These are phyloP conservation scores for Mycena leptocephala DNA, from an alignment of 768 basidiomycete species.

Conservation along the genomic window DNA sequence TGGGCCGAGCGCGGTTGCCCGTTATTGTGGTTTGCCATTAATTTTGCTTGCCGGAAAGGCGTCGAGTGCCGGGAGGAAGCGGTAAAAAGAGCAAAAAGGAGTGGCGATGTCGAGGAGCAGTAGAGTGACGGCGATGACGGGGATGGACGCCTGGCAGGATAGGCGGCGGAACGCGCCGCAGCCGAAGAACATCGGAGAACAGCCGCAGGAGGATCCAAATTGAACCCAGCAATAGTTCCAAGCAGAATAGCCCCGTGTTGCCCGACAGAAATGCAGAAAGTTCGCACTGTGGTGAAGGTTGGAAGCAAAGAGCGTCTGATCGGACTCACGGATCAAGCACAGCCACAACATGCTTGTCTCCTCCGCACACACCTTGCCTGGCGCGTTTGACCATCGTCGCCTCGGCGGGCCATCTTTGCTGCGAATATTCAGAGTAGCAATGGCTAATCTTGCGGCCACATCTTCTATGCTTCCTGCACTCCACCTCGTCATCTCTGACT, in stretches of 20 bases:
- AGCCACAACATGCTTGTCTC: no score
- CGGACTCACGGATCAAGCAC: no score
- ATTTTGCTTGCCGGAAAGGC: constrained; percentile 1
- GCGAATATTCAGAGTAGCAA: no score
- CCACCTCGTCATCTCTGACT: background rate
- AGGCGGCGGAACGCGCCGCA: background rate
- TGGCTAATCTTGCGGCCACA: background rate
- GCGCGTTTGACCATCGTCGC: no score
- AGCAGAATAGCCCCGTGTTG: no score
- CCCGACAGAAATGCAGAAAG: no score
- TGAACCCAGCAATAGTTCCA: background rate
- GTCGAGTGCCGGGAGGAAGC: background rate
- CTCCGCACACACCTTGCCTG: no score
- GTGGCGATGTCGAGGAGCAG: constrained; percentile 1
- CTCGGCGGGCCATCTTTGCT: no score
- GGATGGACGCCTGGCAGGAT: background rate
- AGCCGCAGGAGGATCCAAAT: background rate
- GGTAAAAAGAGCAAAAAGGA: constrained; percentile 6
- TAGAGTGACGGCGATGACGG: background rate
- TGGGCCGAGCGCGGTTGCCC: background rate
- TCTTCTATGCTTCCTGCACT: background rate
- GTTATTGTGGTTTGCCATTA: constrained; percentile 1
- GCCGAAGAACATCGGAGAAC: background rate
- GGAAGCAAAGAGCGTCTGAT: no score
- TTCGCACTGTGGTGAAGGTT: no score